Percentiles rank a stretch among this genome's conserved stretches.
Conservation (phyloP, 495 filamentous ascomycete genomes). For the Parmelia sp. region DNA sequence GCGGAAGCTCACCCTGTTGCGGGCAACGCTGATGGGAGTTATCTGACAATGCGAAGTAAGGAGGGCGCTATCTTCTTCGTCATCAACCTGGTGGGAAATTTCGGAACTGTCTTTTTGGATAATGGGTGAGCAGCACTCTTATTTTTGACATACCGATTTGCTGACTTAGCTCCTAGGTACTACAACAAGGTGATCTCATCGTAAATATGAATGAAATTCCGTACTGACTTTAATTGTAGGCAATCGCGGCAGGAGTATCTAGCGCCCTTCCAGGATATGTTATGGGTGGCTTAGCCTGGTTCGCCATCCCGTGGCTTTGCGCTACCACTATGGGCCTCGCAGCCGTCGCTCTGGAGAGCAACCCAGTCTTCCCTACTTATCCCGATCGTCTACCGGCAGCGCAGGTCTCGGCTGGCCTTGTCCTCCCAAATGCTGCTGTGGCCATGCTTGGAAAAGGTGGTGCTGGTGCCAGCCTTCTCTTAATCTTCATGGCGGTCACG, state of each 20-base stretch:
- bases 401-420: slow-evolving; percentile 81
- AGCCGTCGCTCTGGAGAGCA: slow-evolving; percentile 72
- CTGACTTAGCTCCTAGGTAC: slow-evolving; percentile 43
- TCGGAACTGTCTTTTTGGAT: slow-evolving; percentile 71
- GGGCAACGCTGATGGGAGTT: slow-evolving; percentile 80
- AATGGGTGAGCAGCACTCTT: slow-evolving; percentile 40
- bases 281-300: slow-evolving; percentile 85
- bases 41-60: slow-evolving; percentile 82
- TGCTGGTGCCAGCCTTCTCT: slow-evolving; percentile 72
- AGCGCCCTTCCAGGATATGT: slow-evolving; percentile 91
- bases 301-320: slow-evolving; percentile 89
- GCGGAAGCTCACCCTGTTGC: slow-evolving; percentile 67
- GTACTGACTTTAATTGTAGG: too few relatives aligned
- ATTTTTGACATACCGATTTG: not conserved
- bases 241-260: slow-evolving; percentile 83
- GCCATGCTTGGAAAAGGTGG: slow-evolving; percentile 86
- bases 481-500: slow-evolving; percentile 36
- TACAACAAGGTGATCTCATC: too few relatives aligned
- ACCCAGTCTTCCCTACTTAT: slow-evolving; percentile 65
- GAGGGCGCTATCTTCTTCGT: slow-evolving; percentile 94
- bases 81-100: slow-evolving; percentile 86
- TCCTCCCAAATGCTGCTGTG: slow-evolving; percentile 74
- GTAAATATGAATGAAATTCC: too few relatives aligned
- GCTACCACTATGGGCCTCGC: slow-evolving; percentile 94
- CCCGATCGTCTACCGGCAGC: slow-evolving; percentile 62